These are phyloP conservation scores for Stromatinia cepivora DNA, from an alignment of 2,329 filamentous ascomycete species.

Conservation along the genomic window DNA sequence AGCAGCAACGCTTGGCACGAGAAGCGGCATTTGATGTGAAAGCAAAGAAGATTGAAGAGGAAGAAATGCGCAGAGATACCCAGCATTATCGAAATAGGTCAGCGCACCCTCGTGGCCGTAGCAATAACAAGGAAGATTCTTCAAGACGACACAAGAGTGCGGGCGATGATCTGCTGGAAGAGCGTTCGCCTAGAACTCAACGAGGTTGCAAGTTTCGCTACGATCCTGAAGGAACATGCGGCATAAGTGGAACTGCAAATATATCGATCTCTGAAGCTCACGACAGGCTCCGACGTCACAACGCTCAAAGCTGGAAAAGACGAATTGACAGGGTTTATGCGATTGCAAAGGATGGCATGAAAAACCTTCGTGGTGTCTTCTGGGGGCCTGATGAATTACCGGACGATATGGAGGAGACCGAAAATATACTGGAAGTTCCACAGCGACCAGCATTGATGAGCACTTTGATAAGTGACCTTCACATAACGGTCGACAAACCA, in stretches of 20 bases:
- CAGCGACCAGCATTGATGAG: conserved; percentile 82
- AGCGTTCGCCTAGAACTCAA: conserved; percentile 32
- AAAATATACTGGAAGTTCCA: conserved; percentile 83
- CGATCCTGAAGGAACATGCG: conserved; percentile 74
- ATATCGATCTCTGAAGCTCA: conserved; percentile 76
- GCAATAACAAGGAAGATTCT: conserved; percentile 33
- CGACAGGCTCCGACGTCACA: conserved; percentile 72
- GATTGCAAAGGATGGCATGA: conserved; percentile 71
- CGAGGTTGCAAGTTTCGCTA: conserved; percentile 61
- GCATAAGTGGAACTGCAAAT: conserved; percentile 69
- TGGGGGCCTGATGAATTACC: conserved; percentile 80
- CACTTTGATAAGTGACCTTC: conserved; percentile 77
- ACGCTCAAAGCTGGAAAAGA: conserved; percentile 88
- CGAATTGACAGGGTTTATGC: conserved; percentile 77
- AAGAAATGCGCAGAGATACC: conserved; percentile 58
- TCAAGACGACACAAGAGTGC: conserved; percentile 38
- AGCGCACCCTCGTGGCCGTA: conserved; percentile 39
- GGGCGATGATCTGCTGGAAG: conserved; percentile 32
- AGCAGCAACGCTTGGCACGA: conserved; percentile 83
- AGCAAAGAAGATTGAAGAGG: conserved; percentile 76
- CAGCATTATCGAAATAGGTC: conserved; percentile 58
- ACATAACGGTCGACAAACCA: conserved; percentile 85
- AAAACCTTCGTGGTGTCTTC: conserved; percentile 75
- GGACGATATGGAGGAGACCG: conserved; percentile 77
- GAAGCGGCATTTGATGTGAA: conserved; percentile 90